Evolutionary conservation across 768 basidiomycete species (phyloP).

Genomic region (Jaapia argillacea): DNA sequence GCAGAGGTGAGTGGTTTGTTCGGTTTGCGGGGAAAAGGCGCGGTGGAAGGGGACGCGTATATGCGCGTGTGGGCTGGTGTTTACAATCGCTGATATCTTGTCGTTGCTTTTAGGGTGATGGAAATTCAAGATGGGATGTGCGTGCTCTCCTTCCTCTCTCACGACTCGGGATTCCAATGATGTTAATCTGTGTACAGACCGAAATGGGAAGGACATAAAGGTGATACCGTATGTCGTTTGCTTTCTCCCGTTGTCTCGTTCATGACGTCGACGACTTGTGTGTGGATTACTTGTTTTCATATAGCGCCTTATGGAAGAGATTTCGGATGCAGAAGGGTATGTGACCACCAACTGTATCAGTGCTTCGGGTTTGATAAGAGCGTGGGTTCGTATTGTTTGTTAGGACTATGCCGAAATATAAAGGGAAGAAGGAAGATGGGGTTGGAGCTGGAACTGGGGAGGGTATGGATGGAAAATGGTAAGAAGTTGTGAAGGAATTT

Average conservation of each 20-base stretch:
- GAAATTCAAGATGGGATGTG: constrained; percentile 18
- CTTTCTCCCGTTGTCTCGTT: neutral
- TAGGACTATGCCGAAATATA: no score
- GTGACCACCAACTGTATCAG: no score
- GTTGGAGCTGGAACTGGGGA: no score
- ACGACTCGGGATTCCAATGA: neutral
- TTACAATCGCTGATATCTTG: neutral
- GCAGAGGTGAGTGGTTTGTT: constrained; percentile 8
- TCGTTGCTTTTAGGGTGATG: constrained; percentile 12
- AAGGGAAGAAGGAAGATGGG: no score
- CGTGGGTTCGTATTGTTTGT: no score
- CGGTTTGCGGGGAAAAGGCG: no score
- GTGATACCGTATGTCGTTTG: constrained; percentile 11
- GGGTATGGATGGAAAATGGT: no score
- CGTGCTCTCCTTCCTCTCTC: neutral
- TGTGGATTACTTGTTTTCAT: no score
- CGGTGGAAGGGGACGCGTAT: neutral
- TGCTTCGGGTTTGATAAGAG: no score
- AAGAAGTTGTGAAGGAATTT: no score
- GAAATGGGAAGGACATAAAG: constrained; percentile 21
- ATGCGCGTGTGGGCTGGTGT: neutral
- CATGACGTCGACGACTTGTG: neutral
- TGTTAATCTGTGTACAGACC: constrained; percentile 8
- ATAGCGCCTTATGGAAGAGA: no score
- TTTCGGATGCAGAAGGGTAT: no score